Base-by-base conservation (phyloP, 192 early-diverging fungal species). In the Geosiphon pyriformis region DNA sequence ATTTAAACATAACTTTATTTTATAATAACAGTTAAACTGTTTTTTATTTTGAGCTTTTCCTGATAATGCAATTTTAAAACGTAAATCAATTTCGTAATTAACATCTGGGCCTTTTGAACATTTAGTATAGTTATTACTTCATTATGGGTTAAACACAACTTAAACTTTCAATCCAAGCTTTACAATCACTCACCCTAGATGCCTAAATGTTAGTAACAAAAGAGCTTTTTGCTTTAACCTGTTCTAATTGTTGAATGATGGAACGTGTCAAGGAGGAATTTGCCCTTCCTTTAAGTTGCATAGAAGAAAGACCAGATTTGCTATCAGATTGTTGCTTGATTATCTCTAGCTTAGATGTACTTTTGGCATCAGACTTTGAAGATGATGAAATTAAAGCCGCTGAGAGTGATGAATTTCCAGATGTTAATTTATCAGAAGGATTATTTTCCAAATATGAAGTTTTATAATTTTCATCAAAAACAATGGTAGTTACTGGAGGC, bases 221-320 rank as follows among this genome's bases (percentile, higher is more conserved):
- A n/a, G n/a, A n/a, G n/a, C n/a, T n/a, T n/a, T n/a, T n/a, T 15
- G 6, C 15, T 42, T 42, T 42, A 10, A 15, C 37, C 22, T 72
- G 72, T 8, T 70, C 77, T 51, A 85, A 47, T 53, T 85, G 83
- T 47, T 82, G 74, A 29, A 83, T 77, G 2, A 85, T 77, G 18
- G 83, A 76, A 30, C 83, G 63, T 6, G 83, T 82, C 31, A 85
- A 52, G 11, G 81, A 82, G 6, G 83, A 83, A 11, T 78, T 73
- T 4, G 79, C 73, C 8, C 79, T 68, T 15, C 79, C 81, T 57
- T 73, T 75, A 10, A 67, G 52, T 61, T 81, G 79, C n/a, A 70
- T 27, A 20, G 67, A 70, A 37, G 70, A 65, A 31, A 56, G 50
- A n/a, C 35, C 70, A 50, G 54, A 63, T 70, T 27, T 58, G 55